These are phyloP conservation scores for Meredithiella fracta DNA, from an alignment of 2,329 filamentous ascomycete species.

Conservation along the genomic window DNA sequence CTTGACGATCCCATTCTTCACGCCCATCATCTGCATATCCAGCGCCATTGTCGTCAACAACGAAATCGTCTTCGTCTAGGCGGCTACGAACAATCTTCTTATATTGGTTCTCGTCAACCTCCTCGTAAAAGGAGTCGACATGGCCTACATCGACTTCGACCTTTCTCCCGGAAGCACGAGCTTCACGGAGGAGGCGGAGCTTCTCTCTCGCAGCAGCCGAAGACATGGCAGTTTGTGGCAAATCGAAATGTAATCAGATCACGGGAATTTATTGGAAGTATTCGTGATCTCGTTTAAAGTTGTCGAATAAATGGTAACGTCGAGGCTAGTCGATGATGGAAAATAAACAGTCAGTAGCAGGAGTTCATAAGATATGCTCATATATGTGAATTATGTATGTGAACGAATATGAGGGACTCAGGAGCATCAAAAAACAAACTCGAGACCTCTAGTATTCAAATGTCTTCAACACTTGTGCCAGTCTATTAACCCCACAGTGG, in stretches of 20 bases:
- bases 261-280: neutral
- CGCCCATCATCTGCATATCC: conserved; percentile 94
- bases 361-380: no score
- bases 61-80: conserved; percentile 89
- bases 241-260: no score
- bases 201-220: conserved; percentile 30
- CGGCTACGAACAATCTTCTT: conserved; percentile 86
- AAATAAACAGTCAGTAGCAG: no score
- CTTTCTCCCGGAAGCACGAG: conserved; percentile 82
- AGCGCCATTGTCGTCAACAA: conserved; percentile 94
- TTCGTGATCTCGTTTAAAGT: neutral
- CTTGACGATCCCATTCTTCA: conserved; percentile 75
- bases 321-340: no score
- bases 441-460: no score
- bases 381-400: no score
- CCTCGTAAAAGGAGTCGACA: conserved; percentile 75
- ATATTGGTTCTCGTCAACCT: conserved; percentile 92
- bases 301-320: no score
- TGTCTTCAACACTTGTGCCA: no score
- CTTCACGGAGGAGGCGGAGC: conserved; percentile 65
- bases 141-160: conserved; percentile 75
- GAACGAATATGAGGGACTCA: no score
- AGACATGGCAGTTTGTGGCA: conserved; percentile 22
- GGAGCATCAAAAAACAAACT: no score
- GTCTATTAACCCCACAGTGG: neutral